Conservation (phyloP, 2,329 filamentous ascomycete species). For the Microdochium bolleyi region DNA sequence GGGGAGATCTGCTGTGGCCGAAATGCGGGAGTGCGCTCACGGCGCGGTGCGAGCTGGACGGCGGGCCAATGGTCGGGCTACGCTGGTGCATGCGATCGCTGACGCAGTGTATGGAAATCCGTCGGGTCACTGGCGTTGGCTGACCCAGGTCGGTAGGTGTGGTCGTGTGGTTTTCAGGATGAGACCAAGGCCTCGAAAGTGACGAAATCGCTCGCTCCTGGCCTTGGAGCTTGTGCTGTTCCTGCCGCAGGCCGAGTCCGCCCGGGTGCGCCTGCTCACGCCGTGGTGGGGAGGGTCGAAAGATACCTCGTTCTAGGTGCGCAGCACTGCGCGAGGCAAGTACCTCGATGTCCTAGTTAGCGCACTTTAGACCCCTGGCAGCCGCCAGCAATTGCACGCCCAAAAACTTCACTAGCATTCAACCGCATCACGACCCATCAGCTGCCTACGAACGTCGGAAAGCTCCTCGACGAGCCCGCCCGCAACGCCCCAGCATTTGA, state of each 20-base stretch:
- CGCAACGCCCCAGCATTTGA: neutral
- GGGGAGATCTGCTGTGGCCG: neutral
- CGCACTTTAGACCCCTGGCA: neutral
- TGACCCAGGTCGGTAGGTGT: neutral
- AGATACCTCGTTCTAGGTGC: neutral
- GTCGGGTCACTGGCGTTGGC: neutral
- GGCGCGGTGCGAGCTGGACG: neutral
- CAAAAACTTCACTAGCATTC: neutral
- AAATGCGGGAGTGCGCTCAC: neutral
- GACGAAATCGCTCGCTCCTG: neutral
- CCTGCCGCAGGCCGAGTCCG: neutral
- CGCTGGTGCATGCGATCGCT: neutral
- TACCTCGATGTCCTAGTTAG: neutral
- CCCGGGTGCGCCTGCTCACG: neutral
- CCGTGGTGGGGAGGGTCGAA: neutral
- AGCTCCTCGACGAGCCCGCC: neutral
- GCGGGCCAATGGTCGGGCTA: neutral
- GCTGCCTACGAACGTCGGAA: too few relatives aligned
- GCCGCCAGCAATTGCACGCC: constrained; percentile 1
- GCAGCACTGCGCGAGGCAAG: neutral
- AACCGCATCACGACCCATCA: neutral
- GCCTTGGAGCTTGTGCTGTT: neutral
- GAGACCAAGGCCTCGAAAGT: neutral
- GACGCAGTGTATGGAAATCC: neutral
- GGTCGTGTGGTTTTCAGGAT: neutral